Conservation (phyloP, 768 basidiomycete genomes). For the Termitomyces sp. region DNA sequence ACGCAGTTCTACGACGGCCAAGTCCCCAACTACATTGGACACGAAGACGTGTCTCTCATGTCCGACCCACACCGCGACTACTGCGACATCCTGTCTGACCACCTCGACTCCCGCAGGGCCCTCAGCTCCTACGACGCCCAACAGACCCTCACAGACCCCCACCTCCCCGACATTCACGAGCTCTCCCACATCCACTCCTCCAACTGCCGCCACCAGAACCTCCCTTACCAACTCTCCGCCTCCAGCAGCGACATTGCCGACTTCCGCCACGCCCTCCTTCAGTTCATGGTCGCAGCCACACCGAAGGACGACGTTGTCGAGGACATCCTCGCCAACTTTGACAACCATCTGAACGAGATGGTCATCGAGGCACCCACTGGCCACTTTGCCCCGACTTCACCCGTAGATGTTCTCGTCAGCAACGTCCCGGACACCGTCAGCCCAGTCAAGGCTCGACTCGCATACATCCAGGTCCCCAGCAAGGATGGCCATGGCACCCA, state of each 20-base stretch:
- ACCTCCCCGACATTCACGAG: constrained; percentile 18
- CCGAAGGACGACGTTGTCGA: constrained; percentile 40
- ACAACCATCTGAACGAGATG: constrained; percentile 48
- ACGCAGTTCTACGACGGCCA: constrained; percentile 72
- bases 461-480: constrained; percentile 77
- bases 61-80: constrained; percentile 41
- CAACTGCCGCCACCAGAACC: constrained; percentile 50
- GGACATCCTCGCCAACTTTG: constrained; percentile 45
- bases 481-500: constrained; percentile 49
- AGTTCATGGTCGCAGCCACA: constrained; percentile 76
- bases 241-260: constrained; percentile 27
- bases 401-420: constrained; percentile 36
- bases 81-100: constrained; percentile 38
- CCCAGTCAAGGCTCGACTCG: constrained; percentile 75
- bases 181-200: constrained; percentile 44
- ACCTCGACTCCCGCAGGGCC: constrained; percentile 27
- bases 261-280: constrained; percentile 55
- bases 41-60: constrained; percentile 20
- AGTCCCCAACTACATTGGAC: constrained; percentile 31
- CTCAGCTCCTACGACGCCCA: constrained; percentile 23
- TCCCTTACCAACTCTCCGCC: constrained; percentile 30
- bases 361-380: constrained; percentile 24
- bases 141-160: constrained; percentile 24
- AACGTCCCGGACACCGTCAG: constrained; percentile 73
- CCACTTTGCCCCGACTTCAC: constrained; percentile 39